These are phyloP conservation scores for Fusarium armeniacum DNA, from an alignment of 2,329 filamentous ascomycete genomes.

Conservation along the genomic window DNA sequence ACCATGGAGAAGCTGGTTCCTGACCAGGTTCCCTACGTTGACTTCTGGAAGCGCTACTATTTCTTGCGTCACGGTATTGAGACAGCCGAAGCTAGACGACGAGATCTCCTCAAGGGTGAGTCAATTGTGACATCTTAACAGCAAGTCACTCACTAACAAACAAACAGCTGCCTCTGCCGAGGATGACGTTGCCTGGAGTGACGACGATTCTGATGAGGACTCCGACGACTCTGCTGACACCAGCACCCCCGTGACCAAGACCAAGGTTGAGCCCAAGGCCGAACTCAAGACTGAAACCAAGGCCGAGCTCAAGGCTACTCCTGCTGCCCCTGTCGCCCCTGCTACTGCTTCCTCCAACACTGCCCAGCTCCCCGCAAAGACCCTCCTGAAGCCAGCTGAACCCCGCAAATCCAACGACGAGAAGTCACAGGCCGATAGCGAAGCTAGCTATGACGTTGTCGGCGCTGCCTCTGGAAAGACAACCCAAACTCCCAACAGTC, in stretches of 20 bases:
- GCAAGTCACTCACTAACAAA: slow-evolving; percentile 32
- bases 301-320: slow-evolving; percentile 17
- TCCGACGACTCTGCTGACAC: slow-evolving; percentile 49
- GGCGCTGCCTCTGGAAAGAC: slow-evolving; percentile 80
- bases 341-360: slow-evolving; percentile 72
- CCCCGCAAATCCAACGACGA: slow-evolving; percentile 85
- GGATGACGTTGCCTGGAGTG: slow-evolving; percentile 79
- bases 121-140: slow-evolving; percentile 25
- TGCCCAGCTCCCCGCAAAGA: slow-evolving; percentile 66
- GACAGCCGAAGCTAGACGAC: slow-evolving; percentile 88
- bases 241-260: slow-evolving; percentile 22
- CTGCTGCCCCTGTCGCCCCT: slow-evolving; percentile 49
- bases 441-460: slow-evolving; percentile 96
- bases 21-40: slow-evolving; percentile 86
- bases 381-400: slow-evolving; percentile 72
- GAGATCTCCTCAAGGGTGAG: slow-evolving; percentile 91
- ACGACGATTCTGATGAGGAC: slow-evolving; percentile 68
- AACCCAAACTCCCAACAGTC: slow-evolving; percentile 81
- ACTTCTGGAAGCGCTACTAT: slow-evolving; percentile 97
- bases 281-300: slow-evolving; percentile 58
- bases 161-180: slow-evolving; percentile 74
- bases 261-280: slow-evolving; percentile 53
- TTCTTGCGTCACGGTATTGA: slow-evolving; percentile 94
- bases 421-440: slow-evolving; percentile 91
- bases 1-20: slow-evolving; percentile 99